Percentiles rank a stretch among this genome's conserved stretches.
phyloP scores from a whole-genome alignment of 2,329 filamentous ascomycete species.

The Claviceps sorghi region DNA sequence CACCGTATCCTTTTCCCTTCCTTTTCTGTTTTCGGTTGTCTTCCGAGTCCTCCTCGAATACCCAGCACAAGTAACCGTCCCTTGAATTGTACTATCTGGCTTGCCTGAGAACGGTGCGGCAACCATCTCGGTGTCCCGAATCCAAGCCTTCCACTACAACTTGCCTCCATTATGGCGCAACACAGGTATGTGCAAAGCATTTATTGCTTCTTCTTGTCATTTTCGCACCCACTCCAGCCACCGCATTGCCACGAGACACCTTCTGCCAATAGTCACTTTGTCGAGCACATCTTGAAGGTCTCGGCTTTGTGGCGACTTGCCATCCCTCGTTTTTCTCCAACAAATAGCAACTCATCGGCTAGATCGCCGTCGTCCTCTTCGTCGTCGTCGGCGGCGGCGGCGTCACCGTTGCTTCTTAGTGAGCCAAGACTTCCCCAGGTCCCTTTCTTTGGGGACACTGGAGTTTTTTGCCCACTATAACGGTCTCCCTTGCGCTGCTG shows the following conservation, averaged over 20 bases:
- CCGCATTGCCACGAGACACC: not conserved
- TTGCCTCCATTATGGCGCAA: conserved; percentile 19
- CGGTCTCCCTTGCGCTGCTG: not conserved
- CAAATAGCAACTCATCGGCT: not conserved
- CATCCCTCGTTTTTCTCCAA: not conserved
- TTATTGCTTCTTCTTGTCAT: not conserved
- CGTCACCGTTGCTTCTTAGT: not conserved
- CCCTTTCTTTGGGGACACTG: not conserved
- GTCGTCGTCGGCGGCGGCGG: too few species aligned
- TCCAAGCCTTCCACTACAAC: not conserved
- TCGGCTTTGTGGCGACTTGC: not conserved
- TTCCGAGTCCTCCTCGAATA: not conserved
- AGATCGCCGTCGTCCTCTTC: not conserved
- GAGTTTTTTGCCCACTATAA: not conserved
- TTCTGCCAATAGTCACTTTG: not conserved
- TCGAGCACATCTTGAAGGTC: not conserved
- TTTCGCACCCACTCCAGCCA: not conserved
- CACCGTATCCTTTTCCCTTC: not conserved
- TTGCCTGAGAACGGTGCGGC: not conserved
- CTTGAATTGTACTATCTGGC: not conserved
- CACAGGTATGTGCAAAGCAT: conserved; percentile 13
- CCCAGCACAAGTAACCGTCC: not conserved
- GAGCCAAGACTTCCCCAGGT: not conserved
- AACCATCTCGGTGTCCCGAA: not conserved
- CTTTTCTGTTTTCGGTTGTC: not conserved